A percentile compares a stretch with the other conserved stretches of the same genome.
These are phyloP conservation scores for Trichoderma virens DNA, from an alignment of 495 filamentous ascomycete genomes.

Conservation along the genomic window DNA sequence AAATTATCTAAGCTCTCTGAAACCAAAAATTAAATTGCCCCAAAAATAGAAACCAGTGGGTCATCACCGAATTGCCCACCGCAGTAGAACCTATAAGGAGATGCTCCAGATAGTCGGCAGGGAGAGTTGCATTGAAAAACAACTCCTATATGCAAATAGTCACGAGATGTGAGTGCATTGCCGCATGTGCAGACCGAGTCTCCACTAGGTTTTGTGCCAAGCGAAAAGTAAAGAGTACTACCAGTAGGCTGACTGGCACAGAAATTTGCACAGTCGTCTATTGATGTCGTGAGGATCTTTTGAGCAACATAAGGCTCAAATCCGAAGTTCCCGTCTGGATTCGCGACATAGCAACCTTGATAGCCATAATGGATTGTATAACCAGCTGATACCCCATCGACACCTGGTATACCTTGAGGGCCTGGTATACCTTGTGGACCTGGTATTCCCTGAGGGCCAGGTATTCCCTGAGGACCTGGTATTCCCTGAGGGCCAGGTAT, in stretches of 20 bases:
- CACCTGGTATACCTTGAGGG: neutral
- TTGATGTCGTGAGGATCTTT: neutral
- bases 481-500: neutral
- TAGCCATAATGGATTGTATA: neutral
- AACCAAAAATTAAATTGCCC: neutral
- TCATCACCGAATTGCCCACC: neutral
- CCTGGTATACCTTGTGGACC: neutral
- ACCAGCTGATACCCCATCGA: neutral
- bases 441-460: neutral
- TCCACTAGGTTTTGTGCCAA: neutral
- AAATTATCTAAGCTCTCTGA: no score
- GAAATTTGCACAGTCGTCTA: neutral
- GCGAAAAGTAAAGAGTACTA: neutral
- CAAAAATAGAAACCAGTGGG: neutral
- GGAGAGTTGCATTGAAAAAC: neutral
- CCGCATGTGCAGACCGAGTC: neutral
- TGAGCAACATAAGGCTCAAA: neutral
- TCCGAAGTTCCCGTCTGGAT: neutral
- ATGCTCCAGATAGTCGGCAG: neutral
- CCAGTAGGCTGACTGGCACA: neutral
- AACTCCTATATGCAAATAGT: neutral
- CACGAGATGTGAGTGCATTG: neutral
- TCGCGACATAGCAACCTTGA: slow-evolving; percentile 3
- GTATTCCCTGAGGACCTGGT: neutral
- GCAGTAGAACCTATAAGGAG: neutral